Evolutionary conservation across 257 asterid species (phyloP), one percentile per base, ranked within the genome.

Genomic region (Craterostigma plantagineum): DNA sequence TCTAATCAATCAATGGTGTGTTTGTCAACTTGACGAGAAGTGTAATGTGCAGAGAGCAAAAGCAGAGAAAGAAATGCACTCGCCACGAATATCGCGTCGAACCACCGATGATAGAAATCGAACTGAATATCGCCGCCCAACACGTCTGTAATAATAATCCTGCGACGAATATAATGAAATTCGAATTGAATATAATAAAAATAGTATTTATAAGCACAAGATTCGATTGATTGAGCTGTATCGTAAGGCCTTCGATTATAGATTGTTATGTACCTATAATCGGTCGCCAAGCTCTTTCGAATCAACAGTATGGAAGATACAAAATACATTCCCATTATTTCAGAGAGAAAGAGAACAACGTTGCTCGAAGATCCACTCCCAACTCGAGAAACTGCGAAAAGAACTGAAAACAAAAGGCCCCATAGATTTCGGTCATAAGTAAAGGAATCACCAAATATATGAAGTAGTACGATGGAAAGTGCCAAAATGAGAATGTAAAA

Each of bases 301-400:
- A 90, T 90, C 68, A 90, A 48, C 45, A 90, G 70, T 63, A 90
- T 83, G 30, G 95, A 90, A 43, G 98, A 90, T 30, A 90, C 75
- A 45, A 90, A 90, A 55, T 90, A 90, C 94, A 90, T 83, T 48
- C 98, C 98, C 98, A 90, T 83, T 60, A 90, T 90, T 64, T 90
- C 98, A n/a, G 98, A 90, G 48, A 90, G 93, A 72, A 90, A 90
- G 59, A 90, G 98, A 53, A 90, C 98, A 0, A 90, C 84, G 37
- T 90, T 90, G 76, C 98, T 90, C 39, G 98, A 90, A 46, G 98
- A 90, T 65, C 98, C 98, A 38, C 98, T 90, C 45, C 98, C 98
- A 61, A 83, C 98, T 77, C 98, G 68, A 35, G 98, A 90, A 52
- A 90, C 91, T 38, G 94, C 98, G 53, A 90, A 90, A 90, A 90